A percentile compares a stretch with the other conserved stretches of the same genome.
phyloP scores from a whole-genome alignment of 1,284 basidiomycete genomes.

The Malassezia yamatoensis region DNA sequence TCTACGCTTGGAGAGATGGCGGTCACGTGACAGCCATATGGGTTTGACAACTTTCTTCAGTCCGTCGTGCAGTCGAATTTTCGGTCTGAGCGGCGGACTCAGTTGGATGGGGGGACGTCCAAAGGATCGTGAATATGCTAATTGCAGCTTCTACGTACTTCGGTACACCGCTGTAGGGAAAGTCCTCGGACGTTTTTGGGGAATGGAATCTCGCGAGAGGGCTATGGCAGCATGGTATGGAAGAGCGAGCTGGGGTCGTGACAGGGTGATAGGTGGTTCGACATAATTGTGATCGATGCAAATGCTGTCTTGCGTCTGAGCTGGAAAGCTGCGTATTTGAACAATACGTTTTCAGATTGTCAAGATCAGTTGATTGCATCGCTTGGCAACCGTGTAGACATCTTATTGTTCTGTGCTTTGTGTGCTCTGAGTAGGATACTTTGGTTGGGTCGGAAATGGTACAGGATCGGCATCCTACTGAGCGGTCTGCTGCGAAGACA shows the following conservation, averaged over 20 bases:
- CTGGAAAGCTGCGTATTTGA: background rate
- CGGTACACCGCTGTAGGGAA: conserved; percentile 19
- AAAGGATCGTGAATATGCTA: conserved; percentile 16
- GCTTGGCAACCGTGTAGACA: background rate
- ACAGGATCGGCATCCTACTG: background rate
- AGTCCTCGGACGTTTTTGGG: conserved; percentile 17
- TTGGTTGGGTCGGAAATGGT: too few species aligned
- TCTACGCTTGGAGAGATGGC: background rate
- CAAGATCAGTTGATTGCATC: background rate
- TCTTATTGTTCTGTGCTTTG: background rate
- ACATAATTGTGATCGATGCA: too few species aligned
- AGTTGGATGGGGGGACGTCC: conserved; percentile 10
- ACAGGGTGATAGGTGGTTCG: background rate
- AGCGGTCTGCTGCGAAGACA: conserved; percentile 15
- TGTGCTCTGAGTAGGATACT: background rate
- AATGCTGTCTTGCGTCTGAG: background rate
- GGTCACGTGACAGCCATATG: background rate
- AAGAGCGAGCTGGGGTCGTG: background rate
- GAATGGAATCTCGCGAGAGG: conserved; percentile 4
- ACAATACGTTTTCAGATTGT: background rate
- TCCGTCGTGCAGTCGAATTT: background rate
- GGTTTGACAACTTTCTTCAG: background rate
- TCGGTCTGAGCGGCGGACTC: too few species aligned
- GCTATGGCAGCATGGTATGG: background rate
- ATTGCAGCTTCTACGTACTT: conserved; percentile 12